A percentile compares a stretch with the other conserved stretches of the same genome.
phyloP scores from a whole-genome alignment of 345 rosid species.

The Hypericum perforatum region DNA sequence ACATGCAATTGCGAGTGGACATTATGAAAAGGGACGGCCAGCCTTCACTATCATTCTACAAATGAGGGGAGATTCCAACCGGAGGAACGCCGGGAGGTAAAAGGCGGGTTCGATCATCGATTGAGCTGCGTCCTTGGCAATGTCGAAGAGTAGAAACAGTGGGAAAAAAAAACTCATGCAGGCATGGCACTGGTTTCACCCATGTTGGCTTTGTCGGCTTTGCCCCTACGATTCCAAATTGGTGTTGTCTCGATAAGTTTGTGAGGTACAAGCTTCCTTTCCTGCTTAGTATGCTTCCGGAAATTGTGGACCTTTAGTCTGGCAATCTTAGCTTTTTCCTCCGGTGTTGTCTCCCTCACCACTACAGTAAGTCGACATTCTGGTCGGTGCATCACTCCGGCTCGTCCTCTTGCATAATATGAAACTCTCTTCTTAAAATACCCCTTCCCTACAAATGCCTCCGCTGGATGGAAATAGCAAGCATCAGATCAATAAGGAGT shows the following conservation, averaged over 20 bases:
- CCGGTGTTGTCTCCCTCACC: slow-evolving; percentile 68
- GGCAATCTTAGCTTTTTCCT: slow-evolving; percentile 87
- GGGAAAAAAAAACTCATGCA: too few relatives aligned
- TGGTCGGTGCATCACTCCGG: slow-evolving; percentile 50
- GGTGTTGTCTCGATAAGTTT: slow-evolving; percentile 77
- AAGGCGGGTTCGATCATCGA: too few relatives aligned
- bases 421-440: slow-evolving; percentile 49
- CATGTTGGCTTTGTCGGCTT: not conserved
- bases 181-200: too few relatives aligned
- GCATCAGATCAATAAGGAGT: not conserved
- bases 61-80: too few relatives aligned
- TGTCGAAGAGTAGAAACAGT: too few relatives aligned
- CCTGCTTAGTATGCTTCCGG: slow-evolving; percentile 65
- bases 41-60: too few relatives aligned
- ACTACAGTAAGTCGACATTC: slow-evolving; percentile 72
- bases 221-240: slow-evolving; percentile 68
- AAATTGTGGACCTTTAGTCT: slow-evolving; percentile 65
- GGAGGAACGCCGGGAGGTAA: too few relatives aligned
- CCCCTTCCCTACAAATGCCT: slow-evolving; percentile 92
- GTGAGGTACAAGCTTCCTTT: slow-evolving; percentile 63
- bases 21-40: too few relatives aligned
- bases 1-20: too few relatives aligned
- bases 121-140: too few relatives aligned
- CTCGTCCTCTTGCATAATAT: slow-evolving; percentile 55
- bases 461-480: slow-evolving; percentile 35